A percentile compares a stretch with the other conserved stretches of the same genome.
Conservation (phyloP, 2,329 filamentous ascomycete species). For the Hypoxylon sp. region DNA sequence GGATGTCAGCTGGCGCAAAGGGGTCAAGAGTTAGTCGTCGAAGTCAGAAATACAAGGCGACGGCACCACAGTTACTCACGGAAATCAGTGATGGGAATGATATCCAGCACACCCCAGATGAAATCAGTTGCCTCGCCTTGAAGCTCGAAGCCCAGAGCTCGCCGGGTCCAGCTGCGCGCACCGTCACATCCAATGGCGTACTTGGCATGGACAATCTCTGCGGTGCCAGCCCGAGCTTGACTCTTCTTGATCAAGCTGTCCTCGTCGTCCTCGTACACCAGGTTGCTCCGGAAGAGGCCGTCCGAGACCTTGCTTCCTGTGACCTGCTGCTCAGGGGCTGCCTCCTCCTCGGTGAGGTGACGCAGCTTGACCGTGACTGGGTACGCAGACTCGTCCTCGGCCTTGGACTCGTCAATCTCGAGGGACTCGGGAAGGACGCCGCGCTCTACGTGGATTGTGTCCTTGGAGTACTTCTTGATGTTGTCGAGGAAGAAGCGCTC, state of each 20-base stretch:
- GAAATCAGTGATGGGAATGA: conserved; percentile 53
- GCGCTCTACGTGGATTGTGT: conserved; percentile 62
- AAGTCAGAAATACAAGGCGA: not conserved
- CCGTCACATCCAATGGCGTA: conserved; percentile 40
- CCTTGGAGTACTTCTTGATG: conserved; percentile 61
- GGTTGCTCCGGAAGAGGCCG: conserved; percentile 67
- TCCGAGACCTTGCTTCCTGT: conserved; percentile 54
- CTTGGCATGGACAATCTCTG: conserved; percentile 47
- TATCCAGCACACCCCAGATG: conserved; percentile 55
- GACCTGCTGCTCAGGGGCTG: conserved; percentile 53
- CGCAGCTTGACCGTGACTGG: conserved; percentile 67
- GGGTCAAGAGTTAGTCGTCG: conserved; percentile 3
- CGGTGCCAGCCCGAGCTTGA: conserved; percentile 32
- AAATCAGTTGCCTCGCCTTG: conserved; percentile 60
- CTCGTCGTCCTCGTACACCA: conserved; percentile 62
- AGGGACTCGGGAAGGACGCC: conserved; percentile 65
- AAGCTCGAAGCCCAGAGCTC: conserved; percentile 51
- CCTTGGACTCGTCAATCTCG: conserved; percentile 59
- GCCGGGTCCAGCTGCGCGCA: conserved; percentile 39
- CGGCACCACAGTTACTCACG: conserved; percentile 40
- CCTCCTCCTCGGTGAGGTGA: conserved; percentile 65
- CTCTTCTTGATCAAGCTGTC: conserved; percentile 55
- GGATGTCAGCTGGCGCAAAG: conserved; percentile 54
- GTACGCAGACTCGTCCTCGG: conserved; percentile 61
- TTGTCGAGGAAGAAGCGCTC: conserved; percentile 72